phyloP scores from a whole-genome alignment of 768 basidiomycete genomes.

The Mycena rosella region DNA sequence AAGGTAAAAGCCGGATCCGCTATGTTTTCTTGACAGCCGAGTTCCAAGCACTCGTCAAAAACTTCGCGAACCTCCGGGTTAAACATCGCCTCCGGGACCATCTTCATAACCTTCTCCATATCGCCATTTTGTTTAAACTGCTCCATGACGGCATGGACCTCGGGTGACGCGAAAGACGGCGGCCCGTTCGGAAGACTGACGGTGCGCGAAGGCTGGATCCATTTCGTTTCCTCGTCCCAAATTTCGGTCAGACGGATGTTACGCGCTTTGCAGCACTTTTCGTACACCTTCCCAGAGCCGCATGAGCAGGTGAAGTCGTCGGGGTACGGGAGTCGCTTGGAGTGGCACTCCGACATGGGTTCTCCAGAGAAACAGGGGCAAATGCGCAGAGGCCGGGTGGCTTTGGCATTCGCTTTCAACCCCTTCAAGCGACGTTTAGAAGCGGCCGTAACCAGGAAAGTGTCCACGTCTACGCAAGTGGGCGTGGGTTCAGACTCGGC shows the following conservation, averaged over 20 bases:
- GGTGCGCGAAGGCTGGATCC: conserved; percentile 15
- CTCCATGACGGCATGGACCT: conserved; percentile 9
- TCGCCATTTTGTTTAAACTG: conserved; percentile 1
- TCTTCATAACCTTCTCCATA: conserved; percentile 5
- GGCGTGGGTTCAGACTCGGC: conserved; percentile 29
- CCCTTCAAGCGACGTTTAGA: conserved; percentile 17
- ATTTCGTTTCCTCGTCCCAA: conserved; percentile 34
- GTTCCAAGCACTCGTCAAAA: conserved; percentile 5
- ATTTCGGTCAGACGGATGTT: conserved; percentile 26
- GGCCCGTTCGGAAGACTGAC: neutral
- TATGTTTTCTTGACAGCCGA: conserved; percentile 5
- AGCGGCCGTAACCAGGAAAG: conserved; percentile 11
- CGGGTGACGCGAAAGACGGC: conserved; percentile 12
- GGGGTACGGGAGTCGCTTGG: conserved; percentile 32
- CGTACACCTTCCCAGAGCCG: conserved; percentile 37
- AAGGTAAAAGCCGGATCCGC: conserved; percentile 20
- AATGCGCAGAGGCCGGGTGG: conserved; percentile 33
- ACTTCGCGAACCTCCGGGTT: conserved; percentile 2
- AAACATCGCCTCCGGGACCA: conserved; percentile 8
- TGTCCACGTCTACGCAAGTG: conserved; percentile 8
- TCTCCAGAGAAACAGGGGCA: conserved; percentile 46
- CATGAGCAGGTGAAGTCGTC: conserved; percentile 40
- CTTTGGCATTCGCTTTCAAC: conserved; percentile 13
- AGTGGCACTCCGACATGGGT: conserved; percentile 39
- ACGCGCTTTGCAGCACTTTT: conserved; percentile 37